phyloP scores from a whole-genome alignment of 148 eudicot species.

The Camellia lanceoleosa region DNA sequence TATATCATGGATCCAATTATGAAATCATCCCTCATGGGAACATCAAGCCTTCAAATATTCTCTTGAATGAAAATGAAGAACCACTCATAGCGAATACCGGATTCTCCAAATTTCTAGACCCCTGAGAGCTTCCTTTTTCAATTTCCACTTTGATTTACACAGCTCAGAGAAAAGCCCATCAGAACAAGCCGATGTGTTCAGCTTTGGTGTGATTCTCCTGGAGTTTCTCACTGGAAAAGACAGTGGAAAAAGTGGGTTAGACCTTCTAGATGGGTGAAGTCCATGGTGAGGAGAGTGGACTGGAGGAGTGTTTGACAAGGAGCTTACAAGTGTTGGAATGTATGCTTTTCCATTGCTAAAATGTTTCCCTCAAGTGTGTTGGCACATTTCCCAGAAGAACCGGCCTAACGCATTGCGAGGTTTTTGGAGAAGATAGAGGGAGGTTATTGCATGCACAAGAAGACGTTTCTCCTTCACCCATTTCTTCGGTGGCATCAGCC shows the following conservation, averaged over 20 bases:
- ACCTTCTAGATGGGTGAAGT: slow-evolving; percentile 38
- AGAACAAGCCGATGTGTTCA: slow-evolving; percentile 29
- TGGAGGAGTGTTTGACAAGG: slow-evolving; percentile 40
- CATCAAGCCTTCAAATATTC: slow-evolving; percentile 39
- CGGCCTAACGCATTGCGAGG: slow-evolving; percentile 31
- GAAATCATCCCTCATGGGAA: slow-evolving; percentile 38
- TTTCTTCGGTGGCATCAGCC: too few species aligned
- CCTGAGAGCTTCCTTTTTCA: slow-evolving; percentile 18
- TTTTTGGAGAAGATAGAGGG: slow-evolving; percentile 32
- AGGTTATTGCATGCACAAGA: slow-evolving; percentile 30
- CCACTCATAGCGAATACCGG: slow-evolving; percentile 46
- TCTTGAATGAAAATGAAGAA: slow-evolving; percentile 26
- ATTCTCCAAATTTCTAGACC: slow-evolving; percentile 25
- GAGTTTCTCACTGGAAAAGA: slow-evolving; percentile 33
- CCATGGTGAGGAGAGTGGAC: slow-evolving; percentile 48
- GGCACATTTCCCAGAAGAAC: slow-evolving; percentile 25
- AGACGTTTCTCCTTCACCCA: slow-evolving; percentile 20
- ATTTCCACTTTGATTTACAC: slow-evolving; percentile 24
- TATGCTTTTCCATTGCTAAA: slow-evolving; percentile 33
- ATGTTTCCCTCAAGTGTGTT: slow-evolving; percentile 39
- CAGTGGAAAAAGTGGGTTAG: slow-evolving; percentile 32
- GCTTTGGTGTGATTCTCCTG: slow-evolving; percentile 37
- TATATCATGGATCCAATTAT: slow-evolving; percentile 17
- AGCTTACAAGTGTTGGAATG: slow-evolving; percentile 22
- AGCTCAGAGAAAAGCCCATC: slow-evolving; percentile 24